These are phyloP conservation scores for Colletotrichum sp. DNA, from an alignment of 2,329 filamentous ascomycete genomes.

Conservation along the genomic window DNA sequence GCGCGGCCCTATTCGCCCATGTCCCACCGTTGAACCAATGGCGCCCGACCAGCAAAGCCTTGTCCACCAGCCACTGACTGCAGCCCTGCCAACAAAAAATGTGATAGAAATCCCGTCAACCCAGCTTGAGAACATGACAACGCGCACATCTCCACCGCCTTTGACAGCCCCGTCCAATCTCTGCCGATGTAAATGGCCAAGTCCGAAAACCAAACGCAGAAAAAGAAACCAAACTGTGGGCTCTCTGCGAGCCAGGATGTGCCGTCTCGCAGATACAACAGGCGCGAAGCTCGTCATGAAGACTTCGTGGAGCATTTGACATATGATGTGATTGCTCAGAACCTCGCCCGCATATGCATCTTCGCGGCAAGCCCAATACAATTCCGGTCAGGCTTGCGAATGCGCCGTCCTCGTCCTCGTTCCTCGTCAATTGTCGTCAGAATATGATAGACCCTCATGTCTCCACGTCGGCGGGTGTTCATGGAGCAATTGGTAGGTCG, in stretches of 20 bases:
- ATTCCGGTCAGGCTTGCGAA: conserved; percentile 2
- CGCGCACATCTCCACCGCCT: not conserved
- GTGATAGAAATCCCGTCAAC: not conserved
- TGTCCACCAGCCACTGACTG: not conserved
- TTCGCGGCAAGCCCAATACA: not conserved
- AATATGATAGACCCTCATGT: not conserved
- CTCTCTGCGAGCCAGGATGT: not conserved
- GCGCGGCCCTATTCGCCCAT: not conserved
- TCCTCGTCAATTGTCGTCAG: not conserved
- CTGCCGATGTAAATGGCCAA: not conserved
- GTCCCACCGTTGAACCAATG: not conserved
- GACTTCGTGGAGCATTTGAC: not conserved
- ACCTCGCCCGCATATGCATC: not conserved
- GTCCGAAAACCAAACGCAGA: not conserved
- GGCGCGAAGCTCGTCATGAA: not conserved
- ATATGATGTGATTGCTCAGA: not conserved
- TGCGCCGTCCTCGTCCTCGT: not conserved
- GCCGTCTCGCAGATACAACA: not conserved
- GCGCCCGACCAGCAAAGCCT: not conserved
- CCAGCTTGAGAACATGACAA: not conserved
- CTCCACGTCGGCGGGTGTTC: not conserved
- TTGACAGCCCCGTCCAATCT: not conserved
- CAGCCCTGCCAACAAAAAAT: not conserved
- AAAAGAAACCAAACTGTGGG: not conserved
- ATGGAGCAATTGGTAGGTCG: not conserved